A percentile compares a stretch with the other conserved stretches of the same genome.
Conservation (phyloP, 257 asterid genomes). For the Sherardia arvensis region DNA sequence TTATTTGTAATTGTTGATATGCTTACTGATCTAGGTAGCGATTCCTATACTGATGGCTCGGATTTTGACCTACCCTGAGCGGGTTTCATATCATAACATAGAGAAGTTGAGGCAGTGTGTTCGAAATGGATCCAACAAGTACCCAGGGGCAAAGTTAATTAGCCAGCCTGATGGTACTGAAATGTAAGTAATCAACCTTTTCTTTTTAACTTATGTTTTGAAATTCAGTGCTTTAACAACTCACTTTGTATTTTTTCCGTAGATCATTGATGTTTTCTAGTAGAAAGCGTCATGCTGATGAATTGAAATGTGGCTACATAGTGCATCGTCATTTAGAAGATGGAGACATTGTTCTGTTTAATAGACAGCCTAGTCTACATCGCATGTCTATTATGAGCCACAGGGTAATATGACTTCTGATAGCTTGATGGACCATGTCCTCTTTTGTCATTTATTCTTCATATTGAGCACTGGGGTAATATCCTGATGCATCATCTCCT, state of each 20-base stretch:
- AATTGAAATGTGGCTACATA: slow-evolving; percentile 65
- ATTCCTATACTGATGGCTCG: slow-evolving; percentile 81
- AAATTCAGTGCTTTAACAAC: background rate
- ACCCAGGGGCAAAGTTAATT: slow-evolving; percentile 87
- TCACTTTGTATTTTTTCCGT: slow-evolving; percentile 5
- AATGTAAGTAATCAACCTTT: slow-evolving; percentile 41
- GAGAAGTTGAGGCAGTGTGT: slow-evolving; percentile 89
- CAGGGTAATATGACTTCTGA: slow-evolving; percentile 42
- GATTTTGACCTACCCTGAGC: slow-evolving; percentile 82
- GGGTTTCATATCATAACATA: slow-evolving; percentile 83
- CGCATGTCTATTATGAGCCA: slow-evolving; percentile 97
- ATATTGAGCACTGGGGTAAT: no score
- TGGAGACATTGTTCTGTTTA: slow-evolving; percentile 78
- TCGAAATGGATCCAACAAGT: slow-evolving; percentile 85
- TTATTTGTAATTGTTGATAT: slow-evolving; percentile 8
- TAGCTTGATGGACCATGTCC: background rate
- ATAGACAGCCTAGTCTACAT: slow-evolving; percentile 95
- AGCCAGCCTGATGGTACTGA: slow-evolving; percentile 64
- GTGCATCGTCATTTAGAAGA: slow-evolving; percentile 89
- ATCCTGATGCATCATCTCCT: background rate
- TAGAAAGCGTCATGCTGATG: slow-evolving; percentile 71
- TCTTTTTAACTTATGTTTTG: background rate
- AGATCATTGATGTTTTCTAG: slow-evolving; percentile 47
- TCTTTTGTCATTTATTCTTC: background rate
- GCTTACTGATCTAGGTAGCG: slow-evolving; percentile 52